Evolutionary conservation across 2,329 filamentous ascomycete species (phyloP), one percentile per base, ranked within the genome.

Genomic region (Coniella lustricola): DNA sequence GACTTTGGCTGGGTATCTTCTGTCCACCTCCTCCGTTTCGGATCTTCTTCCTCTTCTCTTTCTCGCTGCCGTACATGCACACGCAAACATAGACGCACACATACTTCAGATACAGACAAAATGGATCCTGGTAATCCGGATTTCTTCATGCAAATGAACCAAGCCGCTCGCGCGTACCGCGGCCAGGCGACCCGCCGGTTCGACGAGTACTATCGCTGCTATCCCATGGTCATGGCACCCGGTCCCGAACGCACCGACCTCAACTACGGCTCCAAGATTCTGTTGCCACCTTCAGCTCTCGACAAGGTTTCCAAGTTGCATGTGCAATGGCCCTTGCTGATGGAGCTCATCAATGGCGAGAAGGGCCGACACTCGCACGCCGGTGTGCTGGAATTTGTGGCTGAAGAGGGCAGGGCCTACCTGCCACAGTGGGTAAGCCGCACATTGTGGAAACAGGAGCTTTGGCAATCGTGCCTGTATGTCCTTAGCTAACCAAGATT

Each of bases 181-280:
- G 68, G 74, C 46, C 66, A 74, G 65, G 60, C 74, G 69, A 58
- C 73, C 46, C 86, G 89, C 59, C 87, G 90, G 52, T 98, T 98
- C 72, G 91, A 98, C 67, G 93, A 98, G 68, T 97, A 95, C 73
- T 97, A 96, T 70, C 85, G 93, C 61, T 96, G 90, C 74, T 98
- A 97, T 63, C 93, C 93, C 37, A 79, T 96, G 60, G 83, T 85
- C 59, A 97, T 98, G 90, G 82, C 95, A 54, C 89, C 90, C 12
- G 90, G 91, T 3, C 81, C 88, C 33, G 90, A 96, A 60, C 81
- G 93, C 57, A 85, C 87, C 45, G 85, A 90, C 57, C 83, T 95
- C 54, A 97, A 97, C 73, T 90, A 93, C 64, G 93, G 93, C 57
- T 94, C 91, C 68, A 98, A 98, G 74, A 91, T 98, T 60, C 88